phyloP scores from a whole-genome alignment of 371 early-diverging fungal species.

The Phascolomyces articulosus region DNA sequence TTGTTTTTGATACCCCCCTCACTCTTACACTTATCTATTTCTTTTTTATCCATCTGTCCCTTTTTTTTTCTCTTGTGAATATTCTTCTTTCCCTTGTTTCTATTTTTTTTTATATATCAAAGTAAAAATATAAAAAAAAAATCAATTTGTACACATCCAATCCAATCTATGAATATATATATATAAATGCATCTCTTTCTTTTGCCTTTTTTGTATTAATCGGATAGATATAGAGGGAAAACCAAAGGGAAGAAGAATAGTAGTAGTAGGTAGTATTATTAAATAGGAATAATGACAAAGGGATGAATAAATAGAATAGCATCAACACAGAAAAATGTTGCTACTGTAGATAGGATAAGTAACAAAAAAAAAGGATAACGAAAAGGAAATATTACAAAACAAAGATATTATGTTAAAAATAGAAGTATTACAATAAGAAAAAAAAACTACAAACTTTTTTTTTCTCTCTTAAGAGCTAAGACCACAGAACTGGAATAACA shows the following conservation, averaged over 20 bases:
- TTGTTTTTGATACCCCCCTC: slow-evolving; percentile 1
- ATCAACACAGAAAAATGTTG: too few relatives aligned
- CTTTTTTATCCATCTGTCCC: not conserved
- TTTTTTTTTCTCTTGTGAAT: not conserved
- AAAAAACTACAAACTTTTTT: not conserved
- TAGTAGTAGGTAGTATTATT: too few relatives aligned
- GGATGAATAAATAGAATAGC: too few relatives aligned
- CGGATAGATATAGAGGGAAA: too few relatives aligned
- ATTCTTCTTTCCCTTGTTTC: not conserved
- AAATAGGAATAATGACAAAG: too few relatives aligned
- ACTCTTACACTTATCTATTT: not conserved
- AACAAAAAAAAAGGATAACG: not conserved
- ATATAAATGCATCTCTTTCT: too few relatives aligned
- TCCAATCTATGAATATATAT: too few relatives aligned
- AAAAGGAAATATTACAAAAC: slow-evolving; percentile 2
- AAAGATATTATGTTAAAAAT: not conserved
- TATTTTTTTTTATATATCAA: not conserved
- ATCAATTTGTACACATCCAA: too few relatives aligned
- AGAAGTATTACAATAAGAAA: not conserved
- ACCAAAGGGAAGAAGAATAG: too few relatives aligned
- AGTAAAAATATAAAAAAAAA: not conserved
- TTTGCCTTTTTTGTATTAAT: too few relatives aligned
- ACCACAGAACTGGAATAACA: slow-evolving; percentile 43
- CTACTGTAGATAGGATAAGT: too few relatives aligned
- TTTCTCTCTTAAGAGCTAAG: slow-evolving; percentile 15